Conservation (phyloP, 306 rosid species). For the Rosa lucieae region DNA sequence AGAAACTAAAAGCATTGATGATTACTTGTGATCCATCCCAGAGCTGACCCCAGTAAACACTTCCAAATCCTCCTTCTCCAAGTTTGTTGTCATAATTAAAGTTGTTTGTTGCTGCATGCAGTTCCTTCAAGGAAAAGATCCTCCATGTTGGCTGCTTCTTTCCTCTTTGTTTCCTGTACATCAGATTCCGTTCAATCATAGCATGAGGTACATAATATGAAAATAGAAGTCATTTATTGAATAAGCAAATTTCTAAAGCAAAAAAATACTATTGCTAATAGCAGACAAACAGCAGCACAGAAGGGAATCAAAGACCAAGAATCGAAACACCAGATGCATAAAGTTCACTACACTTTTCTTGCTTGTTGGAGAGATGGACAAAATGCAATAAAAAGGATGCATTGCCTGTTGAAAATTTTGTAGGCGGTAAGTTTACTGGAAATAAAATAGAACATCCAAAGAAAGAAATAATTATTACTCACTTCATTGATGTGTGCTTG, state of each 20-base stretch:
- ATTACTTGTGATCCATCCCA: slow-evolving; percentile 98
- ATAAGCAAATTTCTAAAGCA: background rate
- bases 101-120: slow-evolving; percentile 91
- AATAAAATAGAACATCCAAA: background rate
- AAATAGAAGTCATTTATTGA: background rate
- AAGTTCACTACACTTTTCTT: background rate
- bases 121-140: slow-evolving; percentile 88
- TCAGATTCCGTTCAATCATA: slow-evolving; percentile 20
- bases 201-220: background rate
- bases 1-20: slow-evolving; percentile 2
- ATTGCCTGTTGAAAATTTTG: background rate
- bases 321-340: background rate
- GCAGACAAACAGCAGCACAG: background rate
- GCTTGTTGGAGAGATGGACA: slow-evolving; percentile 11
- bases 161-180: slow-evolving; percentile 68
- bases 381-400: background rate
- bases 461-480: background rate
- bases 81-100: slow-evolving; percentile 97
- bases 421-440: background rate
- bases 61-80: slow-evolving; percentile 99
- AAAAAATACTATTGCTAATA: background rate
- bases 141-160: slow-evolving; percentile 91
- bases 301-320: background rate
- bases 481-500: background rate
- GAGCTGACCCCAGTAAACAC: slow-evolving; percentile 99